Base-by-base conservation (phyloP, 768 basidiomycete species). In the Mycena vitilis region DNA sequence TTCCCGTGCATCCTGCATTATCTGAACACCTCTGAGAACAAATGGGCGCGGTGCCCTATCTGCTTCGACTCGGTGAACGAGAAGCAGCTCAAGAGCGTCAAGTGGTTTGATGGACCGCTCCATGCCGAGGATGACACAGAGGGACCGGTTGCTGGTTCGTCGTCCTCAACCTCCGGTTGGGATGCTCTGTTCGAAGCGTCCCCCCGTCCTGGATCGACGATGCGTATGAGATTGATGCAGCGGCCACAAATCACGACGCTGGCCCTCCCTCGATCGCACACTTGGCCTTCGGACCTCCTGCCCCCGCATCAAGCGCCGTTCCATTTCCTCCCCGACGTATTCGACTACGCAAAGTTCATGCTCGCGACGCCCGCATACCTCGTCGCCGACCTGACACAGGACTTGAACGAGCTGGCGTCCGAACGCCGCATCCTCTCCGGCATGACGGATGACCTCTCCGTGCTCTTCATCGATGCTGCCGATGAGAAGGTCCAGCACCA, bases 181-280 rank as follows among this genome's bases (percentile, higher is more conserved):
- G 80, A 81, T 30, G 72, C 74, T 60, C 66, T 70, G 9, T 78
- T 84, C 40, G 79, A 81, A 22, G 68, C 81, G 20, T 76, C 82
- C 34, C 89, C 87, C 69, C 81, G 77, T 44, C 77, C 84, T 38
- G 92, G 91, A 30, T 86, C 90, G 23, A 82, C 79, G 12, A 82
- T 99, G 71, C 87, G 87, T 51, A 92, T 99, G 93, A 90, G 95
- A 22, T 87, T 99, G 15, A 89, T 99, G 73, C 93, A 95, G 73
- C 89, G 97, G 8, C 97, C 96, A 2, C 94, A 94, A 75, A 95
- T 97, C 73, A 96, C 96, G 5, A 98, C 97, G 0, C 86, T 99
- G 40, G 96, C 98, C 3, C 85, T 99, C 9, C 98, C 98, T 45
- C 91, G 95, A 25, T 96, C 97, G 2, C 75, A 82, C 18, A 95